Evolutionary conservation across 2,329 filamentous ascomycete genomes (phyloP).

Genomic region (Mariannaea sp.): DNA sequence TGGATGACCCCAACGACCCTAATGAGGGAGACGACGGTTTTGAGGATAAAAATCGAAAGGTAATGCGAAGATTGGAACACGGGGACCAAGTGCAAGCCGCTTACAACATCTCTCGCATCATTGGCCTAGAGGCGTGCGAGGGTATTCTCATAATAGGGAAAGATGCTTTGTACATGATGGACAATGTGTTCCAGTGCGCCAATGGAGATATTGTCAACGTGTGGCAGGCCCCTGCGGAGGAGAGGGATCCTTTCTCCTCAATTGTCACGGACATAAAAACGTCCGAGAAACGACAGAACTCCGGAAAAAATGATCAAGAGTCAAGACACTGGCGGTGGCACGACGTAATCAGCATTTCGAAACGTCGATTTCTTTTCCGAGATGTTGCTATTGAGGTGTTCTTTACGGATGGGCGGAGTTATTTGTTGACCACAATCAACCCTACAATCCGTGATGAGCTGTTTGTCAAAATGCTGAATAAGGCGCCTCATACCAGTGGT

Average conservation of each 20-base stretch:
- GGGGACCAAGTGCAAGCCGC: conserved; percentile 92
- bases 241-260: conserved; percentile 92
- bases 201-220: conserved; percentile 98
- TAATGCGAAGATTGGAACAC: conserved; percentile 89
- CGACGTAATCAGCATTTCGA: conserved; percentile 93
- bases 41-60: conserved; percentile 97
- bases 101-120: conserved; percentile 92
- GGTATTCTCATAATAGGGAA: conserved; percentile 93
- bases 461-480: conserved; percentile 73
- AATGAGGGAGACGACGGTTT: conserved; percentile 76
- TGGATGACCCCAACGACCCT: conserved; percentile 88
- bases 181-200: conserved; percentile 92
- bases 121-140: conserved; percentile 91
- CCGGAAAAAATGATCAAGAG: conserved; percentile 69
- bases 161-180: conserved; percentile 89
- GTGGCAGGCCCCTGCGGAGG: conserved; percentile 88
- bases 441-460: conserved; percentile 77
- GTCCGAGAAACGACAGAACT: conserved; percentile 64
- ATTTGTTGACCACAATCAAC: conserved; percentile 84
- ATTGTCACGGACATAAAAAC: conserved; percentile 77
- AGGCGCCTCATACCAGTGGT: conserved; percentile 79
- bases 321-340: conserved; percentile 92
- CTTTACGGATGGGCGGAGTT: conserved; percentile 95
- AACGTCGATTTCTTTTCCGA: conserved; percentile 90
- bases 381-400: conserved; percentile 98